These are phyloP conservation scores for Choricystis sp. DNA, from an alignment of 139 green algal species.

Conservation along the genomic window DNA sequence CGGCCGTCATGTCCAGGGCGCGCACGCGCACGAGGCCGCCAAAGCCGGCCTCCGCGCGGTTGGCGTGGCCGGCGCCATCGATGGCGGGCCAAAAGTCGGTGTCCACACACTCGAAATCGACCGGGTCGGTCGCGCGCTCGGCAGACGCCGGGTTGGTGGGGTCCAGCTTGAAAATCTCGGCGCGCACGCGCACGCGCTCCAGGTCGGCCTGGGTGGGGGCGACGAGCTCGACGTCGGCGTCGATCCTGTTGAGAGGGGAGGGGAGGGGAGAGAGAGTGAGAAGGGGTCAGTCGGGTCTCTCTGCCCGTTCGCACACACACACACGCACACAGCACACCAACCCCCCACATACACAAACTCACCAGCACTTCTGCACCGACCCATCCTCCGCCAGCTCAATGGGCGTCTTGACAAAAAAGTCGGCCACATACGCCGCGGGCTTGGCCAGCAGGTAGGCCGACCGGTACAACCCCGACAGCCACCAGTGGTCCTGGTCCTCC, in stretches of 20 bases:
- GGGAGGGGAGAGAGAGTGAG: too few relatives aligned
- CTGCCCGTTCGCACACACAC: too few relatives aligned
- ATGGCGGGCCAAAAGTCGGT: slow-evolving; percentile 4
- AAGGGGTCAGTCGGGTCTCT: too few relatives aligned
- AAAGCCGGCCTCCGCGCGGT: not conserved
- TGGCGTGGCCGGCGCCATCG: slow-evolving; percentile 4
- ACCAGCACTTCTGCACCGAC: too few relatives aligned
- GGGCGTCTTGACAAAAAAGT: slow-evolving; percentile 48
- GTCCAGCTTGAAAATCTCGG: slow-evolving; percentile 6
- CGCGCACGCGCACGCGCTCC: slow-evolving; percentile 2
- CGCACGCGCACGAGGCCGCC: slow-evolving; percentile 8
- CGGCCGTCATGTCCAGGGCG: not conserved
- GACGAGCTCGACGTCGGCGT: slow-evolving; percentile 3
- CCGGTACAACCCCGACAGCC: slow-evolving; percentile 45
- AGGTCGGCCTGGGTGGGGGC: not conserved
- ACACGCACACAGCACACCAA: too few relatives aligned
- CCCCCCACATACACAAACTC: too few relatives aligned
- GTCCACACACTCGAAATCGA: not conserved
- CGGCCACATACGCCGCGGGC: slow-evolving; percentile 36
- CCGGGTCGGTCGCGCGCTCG: not conserved
- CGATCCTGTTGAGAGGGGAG: too few relatives aligned
- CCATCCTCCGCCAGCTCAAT: slow-evolving; percentile 40
- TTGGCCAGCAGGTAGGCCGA: slow-evolving; percentile 34
- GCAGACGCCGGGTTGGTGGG: not conserved
- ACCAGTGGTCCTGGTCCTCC: slow-evolving; percentile 96